phyloP scores from a whole-genome alignment of 192 early-diverging fungal genomes.

The Rhizoclosmatium sp. region DNA sequence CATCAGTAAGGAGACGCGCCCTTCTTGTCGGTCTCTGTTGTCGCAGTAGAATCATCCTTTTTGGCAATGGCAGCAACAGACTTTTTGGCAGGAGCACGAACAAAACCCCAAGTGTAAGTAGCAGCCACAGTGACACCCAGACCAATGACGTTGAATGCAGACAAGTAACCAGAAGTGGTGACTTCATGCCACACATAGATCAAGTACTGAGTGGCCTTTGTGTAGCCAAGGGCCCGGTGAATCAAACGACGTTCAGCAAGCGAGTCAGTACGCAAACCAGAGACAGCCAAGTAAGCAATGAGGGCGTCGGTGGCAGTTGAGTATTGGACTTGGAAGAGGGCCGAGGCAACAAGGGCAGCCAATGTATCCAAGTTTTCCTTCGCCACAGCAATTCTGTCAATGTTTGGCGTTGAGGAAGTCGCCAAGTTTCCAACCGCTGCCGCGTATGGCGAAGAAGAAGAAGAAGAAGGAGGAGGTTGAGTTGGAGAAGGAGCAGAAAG shows the following conservation, averaged over 20 bases:
- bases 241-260: conserved; percentile 30
- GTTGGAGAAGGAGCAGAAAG: conserved; percentile 1
- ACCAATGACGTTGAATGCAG: conserved; percentile 24
- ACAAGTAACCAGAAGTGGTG: conserved; percentile 7
- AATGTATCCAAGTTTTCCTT: conserved; percentile 37
- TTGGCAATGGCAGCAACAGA: too few relatives aligned
- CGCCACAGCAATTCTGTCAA: conserved; percentile 8
- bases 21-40: too few relatives aligned
- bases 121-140: conserved; percentile 23
- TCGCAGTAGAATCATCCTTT: too few relatives aligned
- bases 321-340: conserved; percentile 38
- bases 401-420: background rate
- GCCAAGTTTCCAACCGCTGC: conserved; percentile 19
- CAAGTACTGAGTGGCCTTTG: conserved; percentile 31
- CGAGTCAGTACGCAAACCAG: conserved; percentile 12
- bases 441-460: background rate
- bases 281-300: conserved; percentile 14
- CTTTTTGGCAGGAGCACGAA: too few relatives aligned
- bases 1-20: too few relatives aligned
- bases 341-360: conserved; percentile 38
- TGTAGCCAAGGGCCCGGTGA: conserved; percentile 23
- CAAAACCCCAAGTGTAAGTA: conserved; percentile 19
- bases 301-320: conserved; percentile 27
- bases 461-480: background rate
- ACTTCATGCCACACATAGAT: conserved; percentile 33